Percentiles rank a stretch among this genome's conserved stretches.
These are phyloP conservation scores for Trypanosoma avium DNA, from an alignment of 208 protist species.

Conservation along the genomic window DNA sequence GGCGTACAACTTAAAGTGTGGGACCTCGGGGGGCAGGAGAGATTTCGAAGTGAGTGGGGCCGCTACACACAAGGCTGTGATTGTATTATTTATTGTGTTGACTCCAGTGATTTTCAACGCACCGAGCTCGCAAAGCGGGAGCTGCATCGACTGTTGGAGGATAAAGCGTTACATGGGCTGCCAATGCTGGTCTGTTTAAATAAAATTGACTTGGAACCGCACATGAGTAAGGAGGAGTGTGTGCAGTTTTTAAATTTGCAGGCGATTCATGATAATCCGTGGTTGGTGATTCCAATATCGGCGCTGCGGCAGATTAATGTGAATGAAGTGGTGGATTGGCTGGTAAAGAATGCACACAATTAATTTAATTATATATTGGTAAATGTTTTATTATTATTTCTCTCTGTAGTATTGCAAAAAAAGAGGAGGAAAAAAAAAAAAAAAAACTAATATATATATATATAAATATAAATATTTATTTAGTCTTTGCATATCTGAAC, in stretches of 20 bases:
- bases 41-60: conserved; percentile 74
- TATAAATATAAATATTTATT: too few species aligned
- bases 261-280: conserved; percentile 54
- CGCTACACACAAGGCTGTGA: conserved; percentile 73
- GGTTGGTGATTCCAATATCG: conserved; percentile 67
- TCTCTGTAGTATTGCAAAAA: background rate
- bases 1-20: conserved; percentile 82
- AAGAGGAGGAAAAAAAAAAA: background rate
- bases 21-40: conserved; percentile 77
- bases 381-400: conserved; percentile 21
- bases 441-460: too few species aligned
- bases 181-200: conserved; percentile 81
- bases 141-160: conserved; percentile 64
- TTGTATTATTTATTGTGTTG: conserved; percentile 77
- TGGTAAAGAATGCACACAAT: conserved; percentile 65
- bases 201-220: conserved; percentile 82
- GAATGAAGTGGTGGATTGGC: conserved; percentile 78
- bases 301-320: conserved; percentile 66
- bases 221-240: conserved; percentile 78
- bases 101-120: conserved; percentile 59
- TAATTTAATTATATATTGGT: too few species aligned
- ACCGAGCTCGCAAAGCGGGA: conserved; percentile 54
- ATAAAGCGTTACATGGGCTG: conserved; percentile 46
- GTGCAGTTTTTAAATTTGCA: conserved; percentile 65
- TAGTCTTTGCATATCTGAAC: too few species aligned